phyloP scores from a whole-genome alignment of 2,329 filamentous ascomycete genomes.

The Pseudogymnoascus sp. region DNA sequence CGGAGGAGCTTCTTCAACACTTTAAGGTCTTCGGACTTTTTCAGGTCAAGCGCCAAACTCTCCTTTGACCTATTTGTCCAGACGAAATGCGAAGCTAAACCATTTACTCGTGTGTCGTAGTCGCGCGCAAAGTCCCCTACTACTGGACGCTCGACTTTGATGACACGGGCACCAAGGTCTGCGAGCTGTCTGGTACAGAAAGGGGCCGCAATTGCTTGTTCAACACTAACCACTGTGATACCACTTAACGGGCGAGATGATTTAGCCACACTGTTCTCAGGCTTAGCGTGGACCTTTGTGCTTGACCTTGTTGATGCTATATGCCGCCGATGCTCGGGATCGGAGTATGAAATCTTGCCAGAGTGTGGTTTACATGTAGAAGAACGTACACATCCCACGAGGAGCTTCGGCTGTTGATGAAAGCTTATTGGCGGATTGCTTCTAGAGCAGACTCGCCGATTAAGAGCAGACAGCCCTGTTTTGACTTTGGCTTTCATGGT shows the following conservation, averaged over 20 bases:
- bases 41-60: conserved; percentile 43
- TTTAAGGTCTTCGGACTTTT: conserved; percentile 35
- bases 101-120: conserved; percentile 43
- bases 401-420: background rate
- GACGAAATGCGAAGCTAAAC: conserved; percentile 46
- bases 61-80: conserved; percentile 49
- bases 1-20: conserved; percentile 37
- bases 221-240: conserved; percentile 43
- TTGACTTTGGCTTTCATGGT: background rate
- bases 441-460: background rate
- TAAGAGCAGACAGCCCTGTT: background rate
- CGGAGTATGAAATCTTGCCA: background rate
- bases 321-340: background rate
- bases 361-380: background rate
- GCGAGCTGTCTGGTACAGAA: conserved; percentile 48
- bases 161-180: conserved; percentile 45
- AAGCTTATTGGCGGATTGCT: background rate
- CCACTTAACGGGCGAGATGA: conserved; percentile 31
- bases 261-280: background rate
- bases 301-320: background rate
- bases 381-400: background rate
- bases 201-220: conserved; percentile 47
- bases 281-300: background rate
- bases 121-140: conserved; percentile 45
- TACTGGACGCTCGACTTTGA: conserved; percentile 45